Evolutionary conservation across 176 grass and related monocot species (phyloP), one percentile per base, ranked within the genome.

Genomic region (Cenchrus americanus): DNA sequence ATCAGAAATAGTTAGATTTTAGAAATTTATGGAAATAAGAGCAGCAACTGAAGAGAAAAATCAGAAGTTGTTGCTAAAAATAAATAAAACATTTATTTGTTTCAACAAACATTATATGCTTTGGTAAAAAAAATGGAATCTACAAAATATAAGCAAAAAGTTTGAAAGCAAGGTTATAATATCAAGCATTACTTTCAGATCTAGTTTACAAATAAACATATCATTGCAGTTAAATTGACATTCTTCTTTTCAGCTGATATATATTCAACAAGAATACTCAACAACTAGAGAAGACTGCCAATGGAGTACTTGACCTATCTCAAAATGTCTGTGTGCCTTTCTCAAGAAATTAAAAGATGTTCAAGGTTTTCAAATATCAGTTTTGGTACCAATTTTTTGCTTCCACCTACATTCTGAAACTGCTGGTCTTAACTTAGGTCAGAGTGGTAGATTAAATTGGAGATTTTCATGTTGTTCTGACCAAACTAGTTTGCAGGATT

Each of bases 21-120:
- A 24, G 34, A 64, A 63, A 22, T 83, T 62, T 27, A 40, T 66
- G 23, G 18, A 17, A 74, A 75, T 23, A 66, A 86, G 47, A 54
- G n/a, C 34, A 54, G 10, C 24, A 26, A 48, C 49, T 10, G 61
- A 67, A 75, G 78, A 71, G 27, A 44, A 6, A 68, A 50, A 85
- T 62, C 6, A 2, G 37, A 59, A 44, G 13, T 24, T 49, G 23
- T 48, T 19, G 41, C 46, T 10, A 75, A 85, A 23, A 68, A 47
- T 57, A 48, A 30, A 30, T 48, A 63, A 1, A 62, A 27, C 47
- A 47, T 44, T 24, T 58, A 14, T n/a, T 17, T 77, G 8, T 77
- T n/a, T 41, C 53, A 76, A 76, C 22, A 77, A 77, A 26, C 19
- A 44, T 48, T 6, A 71, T 26, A 12, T 44, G 21, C 11, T 14